Conservation (phyloP, 257 asterid species). For the Nicotiana noctiflora region DNA sequence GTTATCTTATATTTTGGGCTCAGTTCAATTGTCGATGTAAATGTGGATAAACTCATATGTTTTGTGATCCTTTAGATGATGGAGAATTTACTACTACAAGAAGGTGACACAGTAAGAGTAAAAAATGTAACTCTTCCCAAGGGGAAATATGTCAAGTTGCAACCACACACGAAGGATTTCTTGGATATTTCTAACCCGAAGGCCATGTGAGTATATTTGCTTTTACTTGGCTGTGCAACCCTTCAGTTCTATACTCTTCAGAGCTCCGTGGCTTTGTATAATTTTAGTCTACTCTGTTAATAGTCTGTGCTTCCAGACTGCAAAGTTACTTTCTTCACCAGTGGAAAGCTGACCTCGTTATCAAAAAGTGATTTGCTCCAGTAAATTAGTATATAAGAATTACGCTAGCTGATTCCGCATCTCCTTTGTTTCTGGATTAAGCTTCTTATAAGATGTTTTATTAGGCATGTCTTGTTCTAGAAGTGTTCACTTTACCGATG, state of each 20-base stretch:
- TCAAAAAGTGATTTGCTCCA: neutral
- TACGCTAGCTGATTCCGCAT: neutral
- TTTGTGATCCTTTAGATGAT: constrained; percentile 58
- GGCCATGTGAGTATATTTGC: constrained; percentile 66
- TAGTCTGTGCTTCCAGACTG: neutral
- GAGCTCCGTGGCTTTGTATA: neutral
- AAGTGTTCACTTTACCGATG: neutral
- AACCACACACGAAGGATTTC: constrained; percentile 94
- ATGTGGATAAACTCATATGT: constrained; percentile 8
- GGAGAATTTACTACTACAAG: constrained; percentile 91
- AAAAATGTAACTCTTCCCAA: constrained; percentile 88
- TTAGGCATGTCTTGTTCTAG: neutral
- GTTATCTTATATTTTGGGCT: neutral
- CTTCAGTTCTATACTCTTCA: neutral
- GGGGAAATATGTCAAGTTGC: constrained; percentile 90
- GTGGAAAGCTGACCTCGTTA: neutral
- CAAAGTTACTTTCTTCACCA: neutral
- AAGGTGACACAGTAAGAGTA: constrained; percentile 81
- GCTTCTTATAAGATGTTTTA: neutral
- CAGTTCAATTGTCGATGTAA: neutral
- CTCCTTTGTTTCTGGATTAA: neutral
- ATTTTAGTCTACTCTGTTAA: neutral
- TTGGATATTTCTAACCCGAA: constrained; percentile 95
- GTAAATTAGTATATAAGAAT: neutral
- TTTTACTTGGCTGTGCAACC: neutral